Percentiles rank a stretch among this genome's conserved stretches.
Conservation (phyloP, 2,329 filamentous ascomycete species). For the Lachnellula occidentalis region DNA sequence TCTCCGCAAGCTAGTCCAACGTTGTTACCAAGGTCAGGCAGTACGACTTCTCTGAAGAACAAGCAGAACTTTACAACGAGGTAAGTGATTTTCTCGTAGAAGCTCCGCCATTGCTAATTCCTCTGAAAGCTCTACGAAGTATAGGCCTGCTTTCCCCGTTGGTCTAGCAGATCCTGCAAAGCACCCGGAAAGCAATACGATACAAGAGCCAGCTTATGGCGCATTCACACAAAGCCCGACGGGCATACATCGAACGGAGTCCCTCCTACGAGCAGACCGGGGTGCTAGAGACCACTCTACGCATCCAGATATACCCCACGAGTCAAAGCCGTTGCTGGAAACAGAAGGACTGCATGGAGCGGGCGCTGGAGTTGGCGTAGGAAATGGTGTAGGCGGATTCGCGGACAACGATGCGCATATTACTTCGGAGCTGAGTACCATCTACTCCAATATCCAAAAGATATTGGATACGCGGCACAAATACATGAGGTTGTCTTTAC, state of each 20-base stretch:
- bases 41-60: slow-evolving; percentile 27
- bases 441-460: slow-evolving; percentile 86
- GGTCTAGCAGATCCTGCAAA: slow-evolving; percentile 28
- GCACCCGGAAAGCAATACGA: slow-evolving; percentile 26
- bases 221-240: slow-evolving; percentile 8
- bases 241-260: slow-evolving; percentile 18
- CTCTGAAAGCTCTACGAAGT: slow-evolving; percentile 18
- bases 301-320: slow-evolving; percentile 48
- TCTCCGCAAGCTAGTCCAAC: slow-evolving; percentile 27
- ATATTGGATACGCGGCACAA: slow-evolving; percentile 84
- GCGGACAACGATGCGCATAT: slow-evolving; percentile 72
- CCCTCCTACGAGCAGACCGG: slow-evolving; percentile 25
- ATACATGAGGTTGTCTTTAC: slow-evolving; percentile 80
- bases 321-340: slow-evolving; percentile 46
- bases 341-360: slow-evolving; percentile 52
- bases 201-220: slow-evolving; percentile 26
- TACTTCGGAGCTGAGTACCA: slow-evolving; percentile 74
- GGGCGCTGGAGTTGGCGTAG: slow-evolving; percentile 54
- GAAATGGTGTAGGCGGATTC: slow-evolving; percentile 55
- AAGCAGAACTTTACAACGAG: slow-evolving; percentile 18
- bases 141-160: slow-evolving; percentile 23
- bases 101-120: background rate
- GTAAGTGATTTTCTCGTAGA: slow-evolving; percentile 5
- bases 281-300: slow-evolving; percentile 38
- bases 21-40: slow-evolving; percentile 24